Evolutionary conservation across 805 yeast genomes (phyloP).

Genomic region (Aciculoconidium aculeatum): DNA sequence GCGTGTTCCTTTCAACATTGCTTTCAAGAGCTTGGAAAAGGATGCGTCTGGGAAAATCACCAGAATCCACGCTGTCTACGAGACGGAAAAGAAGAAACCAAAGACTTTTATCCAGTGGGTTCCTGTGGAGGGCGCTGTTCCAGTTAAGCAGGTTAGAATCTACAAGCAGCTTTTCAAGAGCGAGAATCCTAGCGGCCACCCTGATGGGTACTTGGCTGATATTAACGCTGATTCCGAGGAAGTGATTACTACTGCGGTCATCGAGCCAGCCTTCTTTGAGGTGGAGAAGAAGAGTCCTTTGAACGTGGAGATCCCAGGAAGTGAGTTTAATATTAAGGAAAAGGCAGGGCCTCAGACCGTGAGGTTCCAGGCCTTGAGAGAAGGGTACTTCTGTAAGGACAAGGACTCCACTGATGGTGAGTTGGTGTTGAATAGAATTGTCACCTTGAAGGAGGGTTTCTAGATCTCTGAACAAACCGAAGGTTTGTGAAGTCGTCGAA

Average conservation of each 20-base stretch:
- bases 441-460: conserved; percentile 85
- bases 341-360: conserved; percentile 64
- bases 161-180: conserved; percentile 84
- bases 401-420: conserved; percentile 59
- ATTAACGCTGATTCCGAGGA: conserved; percentile 76
- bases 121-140: conserved; percentile 57
- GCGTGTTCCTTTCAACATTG: conserved; percentile 80
- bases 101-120: conserved; percentile 98
- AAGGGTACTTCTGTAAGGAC: conserved; percentile 92
- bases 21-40: conserved; percentile 62
- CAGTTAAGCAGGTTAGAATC: conserved; percentile 70
- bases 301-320: conserved; percentile 52
- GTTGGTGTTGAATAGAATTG: conserved; percentile 82
- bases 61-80: conserved; percentile 74
- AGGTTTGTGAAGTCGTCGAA: no score
- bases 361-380: conserved; percentile 96
- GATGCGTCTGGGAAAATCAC: conserved; percentile 58
- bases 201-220: conserved; percentile 84
- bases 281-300: conserved; percentile 70
- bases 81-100: conserved; percentile 66
- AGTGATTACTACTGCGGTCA: conserved; percentile 55
- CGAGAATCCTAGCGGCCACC: conserved; percentile 85
- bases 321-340: conserved; percentile 71
- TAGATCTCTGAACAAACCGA: no score
- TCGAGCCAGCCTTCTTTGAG: conserved; percentile 71